A percentile compares a stretch with the other conserved stretches of the same genome.
These are phyloP conservation scores for Ziziphus jujuba DNA, from an alignment of 306 rosid genomes.

Conservation along the genomic window DNA sequence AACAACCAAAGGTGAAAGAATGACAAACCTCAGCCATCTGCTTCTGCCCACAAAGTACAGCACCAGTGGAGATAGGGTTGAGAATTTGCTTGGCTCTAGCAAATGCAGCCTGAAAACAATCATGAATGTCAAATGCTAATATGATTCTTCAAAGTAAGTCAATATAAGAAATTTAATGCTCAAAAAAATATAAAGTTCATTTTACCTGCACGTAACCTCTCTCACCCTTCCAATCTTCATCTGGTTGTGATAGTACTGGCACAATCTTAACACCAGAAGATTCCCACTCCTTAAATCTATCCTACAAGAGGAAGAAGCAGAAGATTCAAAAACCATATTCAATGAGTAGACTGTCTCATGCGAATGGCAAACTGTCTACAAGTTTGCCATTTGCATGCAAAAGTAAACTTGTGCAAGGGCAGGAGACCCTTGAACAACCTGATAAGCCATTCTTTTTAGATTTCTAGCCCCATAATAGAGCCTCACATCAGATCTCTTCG, in stretches of 20 bases:
- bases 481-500: constrained; percentile 77
- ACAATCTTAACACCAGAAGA: constrained; percentile 83
- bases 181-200: background rate
- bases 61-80: constrained; percentile 66
- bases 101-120: constrained; percentile 76
- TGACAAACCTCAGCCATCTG: constrained; percentile 81
- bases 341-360: background rate
- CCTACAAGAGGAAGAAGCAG: constrained; percentile 47
- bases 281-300: constrained; percentile 89
- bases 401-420: background rate
- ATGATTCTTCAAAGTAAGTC: background rate
- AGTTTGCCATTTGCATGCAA: constrained; percentile 2
- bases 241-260: constrained; percentile 92
- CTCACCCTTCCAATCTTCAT: constrained; percentile 74
- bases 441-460: constrained; percentile 93
- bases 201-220: constrained; percentile 87
- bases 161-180: background rate
- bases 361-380: too few relatives aligned
- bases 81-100: constrained; percentile 64
- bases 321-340: constrained; percentile 24
- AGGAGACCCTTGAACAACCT: constrained; percentile 44
- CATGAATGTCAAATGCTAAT: background rate
- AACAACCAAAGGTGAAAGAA: constrained; percentile 5
- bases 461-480: constrained; percentile 86
- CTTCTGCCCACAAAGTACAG: constrained; percentile 86